Evolutionary conservation across 2,329 filamentous ascomycete species (phyloP).

Genomic region (Penicillium decumbens): DNA sequence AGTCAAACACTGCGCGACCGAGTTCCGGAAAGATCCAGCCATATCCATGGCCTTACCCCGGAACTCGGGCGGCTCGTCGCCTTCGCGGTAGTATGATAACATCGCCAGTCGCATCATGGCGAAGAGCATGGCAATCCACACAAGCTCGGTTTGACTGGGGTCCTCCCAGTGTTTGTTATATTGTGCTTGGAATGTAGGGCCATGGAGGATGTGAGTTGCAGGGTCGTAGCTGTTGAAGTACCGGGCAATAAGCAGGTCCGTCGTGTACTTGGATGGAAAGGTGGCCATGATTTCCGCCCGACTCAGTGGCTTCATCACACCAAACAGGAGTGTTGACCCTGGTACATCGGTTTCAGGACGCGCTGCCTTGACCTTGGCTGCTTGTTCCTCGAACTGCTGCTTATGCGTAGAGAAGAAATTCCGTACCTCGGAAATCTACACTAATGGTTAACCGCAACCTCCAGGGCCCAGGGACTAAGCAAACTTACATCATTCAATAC

Average conservation of each 20-base stretch:
- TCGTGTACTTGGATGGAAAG: constrained; percentile 73
- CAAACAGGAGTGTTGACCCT: constrained; percentile 74
- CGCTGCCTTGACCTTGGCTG: constrained; percentile 67
- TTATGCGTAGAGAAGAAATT: constrained; percentile 83
- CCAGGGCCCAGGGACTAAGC: not conserved
- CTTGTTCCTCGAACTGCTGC: constrained; percentile 79
- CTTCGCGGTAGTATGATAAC: constrained; percentile 58
- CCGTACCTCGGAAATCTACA: constrained; percentile 81
- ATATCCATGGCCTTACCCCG: constrained; percentile 51
- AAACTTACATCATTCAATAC: constrained; percentile 62
- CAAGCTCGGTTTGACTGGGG: constrained; percentile 53
- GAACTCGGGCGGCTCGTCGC: constrained; percentile 61
- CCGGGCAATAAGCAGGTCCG: constrained; percentile 78
- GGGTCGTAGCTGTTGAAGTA: constrained; percentile 83
- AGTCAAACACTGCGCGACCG: constrained; percentile 60
- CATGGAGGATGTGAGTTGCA: constrained; percentile 66
- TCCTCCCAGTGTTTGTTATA: constrained; percentile 61
- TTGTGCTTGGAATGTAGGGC: constrained; percentile 76
- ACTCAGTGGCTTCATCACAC: constrained; percentile 62
- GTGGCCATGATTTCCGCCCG: constrained; percentile 73
- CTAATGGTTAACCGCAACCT: not conserved
- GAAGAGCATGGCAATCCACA: constrained; percentile 60
- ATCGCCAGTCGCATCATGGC: constrained; percentile 62
- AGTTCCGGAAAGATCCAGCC: constrained; percentile 45
- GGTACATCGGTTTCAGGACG: constrained; percentile 53